Evolutionary conservation across 768 basidiomycete genomes (phyloP).

Genomic region (Suillus weaverae): DNA sequence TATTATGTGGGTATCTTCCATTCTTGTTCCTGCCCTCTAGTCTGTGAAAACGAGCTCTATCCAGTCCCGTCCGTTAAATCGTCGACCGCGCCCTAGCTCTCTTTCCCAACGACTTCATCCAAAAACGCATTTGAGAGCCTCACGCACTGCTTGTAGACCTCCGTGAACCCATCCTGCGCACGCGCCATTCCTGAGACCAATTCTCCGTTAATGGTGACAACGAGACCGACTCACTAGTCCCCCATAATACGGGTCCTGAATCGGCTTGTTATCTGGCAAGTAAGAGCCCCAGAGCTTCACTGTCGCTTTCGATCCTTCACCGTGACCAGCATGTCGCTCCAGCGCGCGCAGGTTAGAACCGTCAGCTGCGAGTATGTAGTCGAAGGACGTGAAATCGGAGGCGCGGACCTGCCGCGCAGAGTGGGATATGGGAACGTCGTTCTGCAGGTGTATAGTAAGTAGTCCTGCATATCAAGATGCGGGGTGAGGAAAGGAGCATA

Average conservation of each 20-base stretch:
- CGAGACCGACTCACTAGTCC: conserved; percentile 47
- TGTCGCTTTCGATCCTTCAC: conserved; percentile 48
- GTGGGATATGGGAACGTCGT: conserved; percentile 69
- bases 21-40: not conserved
- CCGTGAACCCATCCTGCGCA: conserved; percentile 67
- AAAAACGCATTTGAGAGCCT: conserved; percentile 76
- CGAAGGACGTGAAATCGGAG: conserved; percentile 75
- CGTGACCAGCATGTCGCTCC: conserved; percentile 17
- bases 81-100: not conserved
- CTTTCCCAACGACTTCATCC: conserved; percentile 53
- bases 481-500: conserved; percentile 23
- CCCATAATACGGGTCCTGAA: conserved; percentile 87
- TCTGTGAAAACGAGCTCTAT: not conserved
- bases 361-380: conserved; percentile 87
- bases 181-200: not conserved
- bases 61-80: not conserved
- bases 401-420: conserved; percentile 59
- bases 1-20: not conserved
- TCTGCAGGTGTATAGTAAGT: conserved; percentile 49
- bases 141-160: conserved; percentile 75
- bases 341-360: conserved; percentile 69
- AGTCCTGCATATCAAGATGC: not conserved
- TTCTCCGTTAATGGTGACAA: not conserved
- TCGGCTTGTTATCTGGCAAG: conserved; percentile 58
- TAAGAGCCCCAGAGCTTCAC: conserved; percentile 83